Percentiles rank a stretch among this genome's conserved stretches.
Evolutionary conservation across 768 basidiomycete species (phyloP).

Genomic region (Termitomyces sp.): DNA sequence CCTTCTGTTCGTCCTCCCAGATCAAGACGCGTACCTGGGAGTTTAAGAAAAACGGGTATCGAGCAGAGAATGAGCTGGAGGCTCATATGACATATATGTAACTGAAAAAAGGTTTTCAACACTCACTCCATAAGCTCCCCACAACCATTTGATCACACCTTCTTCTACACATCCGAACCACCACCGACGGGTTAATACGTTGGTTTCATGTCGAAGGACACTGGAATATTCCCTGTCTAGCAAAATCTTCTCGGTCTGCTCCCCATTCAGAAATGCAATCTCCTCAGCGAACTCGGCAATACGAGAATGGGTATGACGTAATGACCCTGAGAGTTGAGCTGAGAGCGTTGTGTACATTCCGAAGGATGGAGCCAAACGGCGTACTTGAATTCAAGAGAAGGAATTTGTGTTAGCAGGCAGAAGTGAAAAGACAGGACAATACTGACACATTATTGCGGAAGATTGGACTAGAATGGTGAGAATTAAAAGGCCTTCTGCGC

Average conservation of each 20-base stretch:
- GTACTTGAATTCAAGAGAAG: conserved; percentile 47
- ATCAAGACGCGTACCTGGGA: conserved; percentile 73
- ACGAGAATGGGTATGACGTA: conserved; percentile 90
- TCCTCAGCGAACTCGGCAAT: conserved; percentile 88
- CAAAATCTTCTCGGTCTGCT: conserved; percentile 86
- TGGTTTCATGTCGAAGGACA: conserved; percentile 82
- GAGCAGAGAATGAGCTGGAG: conserved; percentile 79
- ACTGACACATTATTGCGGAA: conserved; percentile 78
- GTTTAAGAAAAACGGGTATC: conserved; percentile 87
- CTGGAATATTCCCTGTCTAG: conserved; percentile 87
- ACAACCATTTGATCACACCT: conserved; percentile 94
- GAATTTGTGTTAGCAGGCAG: background rate
- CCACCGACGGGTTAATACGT: conserved; percentile 75
- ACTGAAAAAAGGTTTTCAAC: background rate
- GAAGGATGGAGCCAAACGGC: conserved; percentile 86
- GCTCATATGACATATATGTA: conserved; percentile 4
- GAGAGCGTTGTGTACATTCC: conserved; percentile 88
- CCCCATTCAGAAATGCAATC: conserved; percentile 84
- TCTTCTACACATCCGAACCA: conserved; percentile 94
- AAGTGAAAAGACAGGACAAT: background rate
- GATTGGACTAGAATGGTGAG: conserved; percentile 83
- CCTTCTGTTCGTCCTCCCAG: conserved; percentile 90
- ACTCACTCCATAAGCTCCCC: conserved; percentile 87
- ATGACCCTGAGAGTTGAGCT: conserved; percentile 82
- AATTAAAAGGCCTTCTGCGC: conserved; percentile 85